These are phyloP conservation scores for Aechmea fasciata DNA, from an alignment of 176 grass and related monocot genomes.

Conservation along the genomic window DNA sequence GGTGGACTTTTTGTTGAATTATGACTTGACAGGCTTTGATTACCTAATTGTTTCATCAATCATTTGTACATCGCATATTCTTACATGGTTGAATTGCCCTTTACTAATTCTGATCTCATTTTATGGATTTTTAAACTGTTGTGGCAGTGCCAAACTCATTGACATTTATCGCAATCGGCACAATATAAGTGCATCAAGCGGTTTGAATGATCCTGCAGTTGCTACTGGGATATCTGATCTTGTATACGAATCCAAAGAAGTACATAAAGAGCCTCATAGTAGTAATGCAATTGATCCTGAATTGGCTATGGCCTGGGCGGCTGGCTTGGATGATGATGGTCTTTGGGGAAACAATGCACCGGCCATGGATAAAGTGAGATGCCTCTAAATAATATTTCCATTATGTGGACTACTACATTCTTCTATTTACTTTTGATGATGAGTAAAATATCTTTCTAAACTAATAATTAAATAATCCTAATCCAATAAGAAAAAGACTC, in stretches of 20 bases:
- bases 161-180: constrained; percentile 94
- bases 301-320: constrained; percentile 97
- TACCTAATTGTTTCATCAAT: not conserved
- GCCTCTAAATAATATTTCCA: constrained; percentile 1
- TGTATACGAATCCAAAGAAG: constrained; percentile 80
- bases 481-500: too few species aligned
- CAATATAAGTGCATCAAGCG: constrained; percentile 79
- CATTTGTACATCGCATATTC: not conserved
- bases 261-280: constrained; percentile 39
- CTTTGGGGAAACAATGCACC: constrained; percentile 75
- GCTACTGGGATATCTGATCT: constrained; percentile 95
- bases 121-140: constrained; percentile 21
- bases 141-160: constrained; percentile 77
- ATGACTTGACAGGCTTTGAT: not conserved
- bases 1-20: not conserved
- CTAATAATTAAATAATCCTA: too few species aligned
- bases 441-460: not conserved
- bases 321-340: constrained; percentile 79
- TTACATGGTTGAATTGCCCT: not conserved
- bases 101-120: not conserved
- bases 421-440: not conserved
- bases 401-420: not conserved
- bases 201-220: constrained; percentile 91
- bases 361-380: constrained; percentile 80
- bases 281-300: constrained; percentile 67